These are phyloP conservation scores for Gymnopilus dilepis DNA, from an alignment of 768 basidiomycete genomes.

Conservation along the genomic window DNA sequence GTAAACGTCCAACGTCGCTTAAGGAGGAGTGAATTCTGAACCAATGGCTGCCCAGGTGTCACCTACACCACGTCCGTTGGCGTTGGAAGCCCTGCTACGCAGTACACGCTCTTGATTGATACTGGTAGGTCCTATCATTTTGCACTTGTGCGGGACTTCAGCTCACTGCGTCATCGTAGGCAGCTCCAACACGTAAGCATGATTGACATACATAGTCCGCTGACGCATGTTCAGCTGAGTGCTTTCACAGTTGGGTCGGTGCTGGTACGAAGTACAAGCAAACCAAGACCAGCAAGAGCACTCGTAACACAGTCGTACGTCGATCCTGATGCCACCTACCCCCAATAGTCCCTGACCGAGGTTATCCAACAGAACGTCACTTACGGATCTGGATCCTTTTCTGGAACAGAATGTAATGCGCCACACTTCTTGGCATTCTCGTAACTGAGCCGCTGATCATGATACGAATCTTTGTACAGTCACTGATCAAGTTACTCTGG, in stretches of 20 bases:
- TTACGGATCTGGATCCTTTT: slow-evolving; percentile 60
- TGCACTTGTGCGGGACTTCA: neutral
- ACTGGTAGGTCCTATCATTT: slow-evolving; percentile 44
- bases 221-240: neutral
- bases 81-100: slow-evolving; percentile 54
- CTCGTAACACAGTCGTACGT: slow-evolving; percentile 39
- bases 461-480: slow-evolving; percentile 32
- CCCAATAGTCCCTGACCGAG: slow-evolving; percentile 6
- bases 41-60: slow-evolving; percentile 33
- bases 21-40: neutral
- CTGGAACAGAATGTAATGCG: slow-evolving; percentile 50
- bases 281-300: slow-evolving; percentile 49
- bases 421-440: slow-evolving; percentile 10
- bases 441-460: slow-evolving; percentile 1
- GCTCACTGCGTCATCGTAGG: slow-evolving; percentile 22
- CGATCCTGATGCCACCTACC: neutral
- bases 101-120: slow-evolving; percentile 60
- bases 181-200: slow-evolving; percentile 39
- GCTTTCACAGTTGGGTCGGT: slow-evolving; percentile 50
- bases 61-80: slow-evolving; percentile 59
- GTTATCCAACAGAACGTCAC: slow-evolving; percentile 46
- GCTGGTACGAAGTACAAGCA: slow-evolving; percentile 50
- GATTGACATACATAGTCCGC: neutral
- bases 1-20: slow-evolving; percentile 12
- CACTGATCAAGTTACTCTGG: slow-evolving; percentile 52